Evolutionary conservation across 1,284 basidiomycete species (phyloP).

Genomic region (Stereum hirsutum): DNA sequence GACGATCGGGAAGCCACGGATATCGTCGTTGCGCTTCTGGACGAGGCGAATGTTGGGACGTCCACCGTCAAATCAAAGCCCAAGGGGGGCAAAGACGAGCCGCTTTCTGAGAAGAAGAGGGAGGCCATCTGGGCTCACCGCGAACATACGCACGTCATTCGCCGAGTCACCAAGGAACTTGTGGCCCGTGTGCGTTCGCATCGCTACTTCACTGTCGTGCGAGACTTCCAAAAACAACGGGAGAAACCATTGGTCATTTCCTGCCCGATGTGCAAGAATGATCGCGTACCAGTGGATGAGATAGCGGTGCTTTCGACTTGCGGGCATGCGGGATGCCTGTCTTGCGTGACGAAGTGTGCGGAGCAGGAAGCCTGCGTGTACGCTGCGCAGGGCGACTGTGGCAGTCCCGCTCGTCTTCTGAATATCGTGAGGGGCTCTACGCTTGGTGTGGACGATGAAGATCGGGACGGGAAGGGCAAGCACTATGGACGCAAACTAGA

Average conservation of each 20-base stretch:
- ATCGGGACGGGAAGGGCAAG: conserved; percentile 61
- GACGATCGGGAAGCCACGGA: conserved; percentile 71
- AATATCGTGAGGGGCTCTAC: conserved; percentile 81
- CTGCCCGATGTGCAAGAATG: conserved; percentile 53
- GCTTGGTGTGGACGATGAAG: conserved; percentile 76
- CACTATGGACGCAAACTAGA: conserved; percentile 89
- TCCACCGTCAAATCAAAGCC: conserved; percentile 13
- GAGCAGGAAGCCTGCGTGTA: conserved; percentile 79
- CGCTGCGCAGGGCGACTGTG: conserved; percentile 57
- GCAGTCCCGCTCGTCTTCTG: conserved; percentile 59
- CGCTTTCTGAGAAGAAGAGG: conserved; percentile 27
- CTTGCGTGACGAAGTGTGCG: conserved; percentile 65
- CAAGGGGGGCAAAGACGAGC: conserved; percentile 20
- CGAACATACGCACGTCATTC: conserved; percentile 80
- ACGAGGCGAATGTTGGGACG: conserved; percentile 44
- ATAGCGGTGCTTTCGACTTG: conserved; percentile 85
- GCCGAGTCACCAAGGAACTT: conserved; percentile 78
- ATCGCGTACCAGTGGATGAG: conserved; percentile 52
- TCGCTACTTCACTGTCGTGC: conserved; percentile 85
- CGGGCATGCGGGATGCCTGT: conserved; percentile 77
- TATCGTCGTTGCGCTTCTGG: conserved; percentile 48
- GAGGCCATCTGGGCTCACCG: conserved; percentile 76
- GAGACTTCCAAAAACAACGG: conserved; percentile 75
- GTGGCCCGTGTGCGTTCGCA: conserved; percentile 82
- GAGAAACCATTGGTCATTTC: conserved; percentile 45